Base-by-base conservation (phyloP, 176 grass and related monocot species). In the Aegilops sharonensis region DNA sequence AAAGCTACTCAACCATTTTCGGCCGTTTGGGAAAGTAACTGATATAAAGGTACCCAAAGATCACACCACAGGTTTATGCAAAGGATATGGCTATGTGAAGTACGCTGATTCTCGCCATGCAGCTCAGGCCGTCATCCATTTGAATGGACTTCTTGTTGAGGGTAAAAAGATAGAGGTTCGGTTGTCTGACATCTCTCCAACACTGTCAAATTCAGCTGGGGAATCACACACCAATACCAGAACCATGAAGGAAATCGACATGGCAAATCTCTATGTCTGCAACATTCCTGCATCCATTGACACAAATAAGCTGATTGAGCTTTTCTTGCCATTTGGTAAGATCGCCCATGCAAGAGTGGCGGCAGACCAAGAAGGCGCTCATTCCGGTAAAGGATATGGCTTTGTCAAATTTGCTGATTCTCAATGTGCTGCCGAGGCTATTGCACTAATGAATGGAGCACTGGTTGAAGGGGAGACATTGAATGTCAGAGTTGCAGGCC, bases 281-380 rank as follows among this genome's bases (percentile, higher is more conserved):
- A 87, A 86, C 64, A 89, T 97, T 74, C 92, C 88, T 45, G 74
- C 14, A 0, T 90, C 94, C 14, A 29, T 92, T 68, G 78, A 92
- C 18, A 88, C 78, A 21, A 69, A 78, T 35, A 92, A 85, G 67
- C 64, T 97, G 82, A 43, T 85, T 35, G 83, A 94, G 72, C 85
- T 97, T 72, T 97, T 97, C 79, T 81, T 73, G 40, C 90, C 87
- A 57, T 94, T 92, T 77, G 94, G 94, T 75, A 78, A 83, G 43
- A 87, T 97, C 70, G 83, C 76, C 37, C 83, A 94, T 79, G 94
- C 92, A 3, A 88, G 6, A 29, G 86, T 94, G 71, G 30, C 76
- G n/a, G 85, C 72, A 56, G 83, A 90, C 57, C 69, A 90, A 68
- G 39, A n/a, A 83, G 8, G 39, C 20, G 68, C 85, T 12, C 32